Evolutionary conservation across 2,329 filamentous ascomycete species (phyloP), one percentile per base, ranked within the genome.

Genomic region (Trichoderma sp.): DNA sequence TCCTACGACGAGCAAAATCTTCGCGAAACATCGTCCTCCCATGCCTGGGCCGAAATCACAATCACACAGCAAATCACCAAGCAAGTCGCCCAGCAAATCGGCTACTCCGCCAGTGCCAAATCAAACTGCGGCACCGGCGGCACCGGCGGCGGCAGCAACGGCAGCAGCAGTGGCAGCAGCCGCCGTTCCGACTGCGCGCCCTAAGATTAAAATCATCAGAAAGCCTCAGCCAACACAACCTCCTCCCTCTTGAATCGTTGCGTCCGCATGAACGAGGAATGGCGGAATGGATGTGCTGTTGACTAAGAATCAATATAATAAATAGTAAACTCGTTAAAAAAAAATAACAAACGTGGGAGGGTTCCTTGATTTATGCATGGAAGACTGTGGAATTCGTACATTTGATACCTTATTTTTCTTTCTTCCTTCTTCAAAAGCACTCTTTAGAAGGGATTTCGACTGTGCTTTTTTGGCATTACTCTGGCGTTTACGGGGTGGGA

Each of bases 201-300:
- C 82, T 2, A 85, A 85, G 77, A 85, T 85, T 29, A 85, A 85
- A 64, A 82, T 85, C 59, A 81, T 84, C n/a, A 80, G 82, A 63
- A 85, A 84, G 74, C 80, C 82, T 29, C 81, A 82, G 18, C 76
- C 79, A n/a, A 67, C 71, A 31, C 69, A 72, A 14, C 60, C 71
- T 56, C 60, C 71, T 56, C 38, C 71, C 8, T 64, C 60, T 38
- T 73, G n/a, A 65, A 65, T 18, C 31, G 27, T 6, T 16, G 11
- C 31, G 41, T 16, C 12, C 24, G 24, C 16, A 5, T 16, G 35
- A 12, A 35, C 16, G 31, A 45, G 24, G 16, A 31, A 14, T 11
- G 16, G 29, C 14, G 24, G 56, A 45, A 71, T 4, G 6, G 3
- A n/a, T 31, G 35, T 3, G 31, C 5, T 11, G 65, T 11, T 56